Evolutionary conservation across 306 rosid species (phyloP).

Genomic region (Begonia fuchsioides): DNA sequence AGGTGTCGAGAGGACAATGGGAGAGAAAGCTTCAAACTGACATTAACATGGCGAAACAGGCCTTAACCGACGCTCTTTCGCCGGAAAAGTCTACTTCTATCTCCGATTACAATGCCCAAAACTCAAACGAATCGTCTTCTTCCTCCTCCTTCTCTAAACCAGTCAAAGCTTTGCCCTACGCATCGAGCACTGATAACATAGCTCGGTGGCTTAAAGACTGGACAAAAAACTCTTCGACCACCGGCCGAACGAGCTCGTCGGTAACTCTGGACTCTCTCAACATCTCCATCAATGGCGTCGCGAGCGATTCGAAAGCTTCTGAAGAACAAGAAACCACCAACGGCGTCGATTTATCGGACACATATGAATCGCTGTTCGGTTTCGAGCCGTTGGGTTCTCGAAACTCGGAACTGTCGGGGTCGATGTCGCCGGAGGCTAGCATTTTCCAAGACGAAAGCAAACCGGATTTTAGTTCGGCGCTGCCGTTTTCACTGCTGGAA

Average conservation of each 20-base stretch:
- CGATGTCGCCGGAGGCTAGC: conserved; percentile 6
- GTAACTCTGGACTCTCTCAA: neutral
- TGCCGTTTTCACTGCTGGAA: conserved; percentile 7
- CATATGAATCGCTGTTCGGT: conserved; percentile 5
- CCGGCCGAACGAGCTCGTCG: neutral
- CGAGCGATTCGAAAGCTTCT: neutral
- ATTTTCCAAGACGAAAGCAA: conserved; percentile 10
- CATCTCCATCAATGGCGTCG: neutral
- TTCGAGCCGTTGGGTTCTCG: conserved; percentile 7
- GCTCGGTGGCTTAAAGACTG: conserved; percentile 10
- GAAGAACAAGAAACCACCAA: neutral
- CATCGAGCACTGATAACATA: conserved; percentile 8
- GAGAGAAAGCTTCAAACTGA: conserved; percentile 90
- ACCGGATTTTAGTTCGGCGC: neutral
- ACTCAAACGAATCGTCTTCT: conserved; percentile 4
- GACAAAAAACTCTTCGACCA: conserved; percentile 1
- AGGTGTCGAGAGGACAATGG: conserved; percentile 67
- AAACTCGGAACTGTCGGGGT: conserved; percentile 1
- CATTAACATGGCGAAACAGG: conserved; percentile 66
- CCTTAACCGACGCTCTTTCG: conserved; percentile 68
- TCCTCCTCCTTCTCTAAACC: neutral
- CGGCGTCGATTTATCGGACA: conserved; percentile 3
- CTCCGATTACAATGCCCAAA: conserved; percentile 10
- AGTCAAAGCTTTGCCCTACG: conserved; percentile 3
- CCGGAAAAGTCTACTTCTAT: conserved; percentile 24